Base-by-base conservation (phyloP, 2,329 filamentous ascomycete species). In the Epichloe elymi region DNA sequence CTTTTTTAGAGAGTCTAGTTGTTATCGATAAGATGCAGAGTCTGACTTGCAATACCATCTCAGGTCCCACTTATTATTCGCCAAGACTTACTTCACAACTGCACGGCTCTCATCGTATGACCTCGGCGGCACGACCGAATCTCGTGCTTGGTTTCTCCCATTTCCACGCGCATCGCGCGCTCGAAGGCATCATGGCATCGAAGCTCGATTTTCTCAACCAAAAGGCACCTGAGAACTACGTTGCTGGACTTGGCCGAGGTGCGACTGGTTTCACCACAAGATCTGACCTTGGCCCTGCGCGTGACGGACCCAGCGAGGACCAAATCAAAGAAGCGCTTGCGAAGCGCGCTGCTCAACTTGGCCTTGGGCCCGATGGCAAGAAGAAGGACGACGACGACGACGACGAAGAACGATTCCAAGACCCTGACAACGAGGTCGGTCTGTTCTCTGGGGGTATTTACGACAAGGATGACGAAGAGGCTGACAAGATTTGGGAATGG, bases 321-420 rank as follows among this genome's bases (percentile, higher is more conserved):
- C 91, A 97, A 70, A 96, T 98, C 71, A 96, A 97, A 68, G 93
- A 95, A 67, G 90, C 88, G 55, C 85, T 98, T 59, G 90, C 90
- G 46, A 96, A 96, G 70, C 84, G 94, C 60, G 91, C 93, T 7
- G 86, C 88, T 52, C 82, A 87, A 63, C 79, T 97, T 53, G 91
- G 90, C 5, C 66, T 79, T n/a, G 67, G 67, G 44, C 80, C 80
- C 7, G 80, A 82, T 51, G 85, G 86, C 61, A 85, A 86, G 55
- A 79, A 78, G 55, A 81, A 86, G 19, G 82, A 80, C 43, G 79
- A 86, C n/a, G 82, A 86, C 48, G 80, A 86, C 49, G 83, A 85
- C 51, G 83, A 86, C 50, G 84, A 88, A 51, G 85, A 86, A 37
- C 80, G 91, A 45, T 97, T 89, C 62, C 89, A 95, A 64, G 93